A percentile compares a stretch with the other conserved stretches of the same genome.
phyloP scores from a whole-genome alignment of 768 basidiomycete genomes.

The Amanita rubescens region DNA sequence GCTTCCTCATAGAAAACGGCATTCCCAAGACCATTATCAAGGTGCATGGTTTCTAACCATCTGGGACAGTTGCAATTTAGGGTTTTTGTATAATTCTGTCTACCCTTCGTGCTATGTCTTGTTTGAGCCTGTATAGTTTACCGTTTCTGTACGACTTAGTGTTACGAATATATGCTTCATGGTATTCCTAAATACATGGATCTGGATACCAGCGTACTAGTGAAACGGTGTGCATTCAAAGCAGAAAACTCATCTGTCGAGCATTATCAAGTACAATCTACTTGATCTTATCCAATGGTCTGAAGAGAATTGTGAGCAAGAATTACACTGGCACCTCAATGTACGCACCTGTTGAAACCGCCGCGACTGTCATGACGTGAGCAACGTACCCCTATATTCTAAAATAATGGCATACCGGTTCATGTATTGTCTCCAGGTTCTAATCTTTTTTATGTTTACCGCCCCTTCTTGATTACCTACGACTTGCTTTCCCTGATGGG shows the following conservation, averaged over 20 bases:
- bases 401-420: constrained; percentile 52
- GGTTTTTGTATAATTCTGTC: constrained; percentile 1
- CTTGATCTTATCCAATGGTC: constrained; percentile 95
- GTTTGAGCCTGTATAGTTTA: constrained; percentile 13
- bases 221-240: constrained; percentile 3
- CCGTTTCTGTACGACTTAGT: constrained; percentile 21
- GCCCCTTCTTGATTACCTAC: constrained; percentile 75
- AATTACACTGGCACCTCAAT: not conserved
- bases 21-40: constrained; percentile 74
- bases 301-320: constrained; percentile 23
- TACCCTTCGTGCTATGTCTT: not conserved
- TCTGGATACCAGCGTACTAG: constrained; percentile 4
- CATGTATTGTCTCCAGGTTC: constrained; percentile 99
- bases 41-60: constrained; percentile 77
- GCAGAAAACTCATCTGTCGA: constrained; percentile 13
- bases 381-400: not conserved
- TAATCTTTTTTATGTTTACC: constrained; percentile 65
- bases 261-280: too few species aligned
- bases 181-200: not conserved
- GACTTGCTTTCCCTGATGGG: constrained; percentile 64
- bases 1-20: constrained; percentile 81
- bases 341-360: constrained; percentile 69
- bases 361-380: constrained; percentile 47
- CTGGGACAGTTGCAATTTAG: not conserved
- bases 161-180: constrained; percentile 8